Percentiles rank a stretch among this genome's conserved stretches.
Evolutionary conservation across 75 land plant genomes (phyloP).

Genomic region (Pseudotsuga menziesii): DNA sequence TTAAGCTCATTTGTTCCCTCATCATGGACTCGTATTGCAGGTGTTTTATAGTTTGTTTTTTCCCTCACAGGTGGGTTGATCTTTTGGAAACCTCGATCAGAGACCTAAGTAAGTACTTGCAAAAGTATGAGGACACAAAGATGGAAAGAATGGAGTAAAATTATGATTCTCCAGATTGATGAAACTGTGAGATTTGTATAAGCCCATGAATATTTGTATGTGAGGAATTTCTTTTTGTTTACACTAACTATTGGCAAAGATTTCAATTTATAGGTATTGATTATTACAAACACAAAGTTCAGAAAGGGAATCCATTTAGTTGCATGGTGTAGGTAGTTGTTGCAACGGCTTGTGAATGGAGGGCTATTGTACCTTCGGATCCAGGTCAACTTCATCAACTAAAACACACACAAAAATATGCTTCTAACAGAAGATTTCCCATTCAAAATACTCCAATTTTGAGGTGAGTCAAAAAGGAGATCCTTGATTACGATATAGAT

Average conservation of each 20-base stretch:
- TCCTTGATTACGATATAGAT: no score
- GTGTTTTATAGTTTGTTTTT: slow-evolving; percentile 88
- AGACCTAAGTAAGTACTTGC: slow-evolving; percentile 6
- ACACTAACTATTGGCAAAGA: not conserved
- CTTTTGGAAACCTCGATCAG: slow-evolving; percentile 74
- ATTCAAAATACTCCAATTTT: no score
- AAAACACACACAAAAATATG: no score
- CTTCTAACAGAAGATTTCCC: no score
- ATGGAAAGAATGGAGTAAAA: not conserved
- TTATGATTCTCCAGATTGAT: not conserved
- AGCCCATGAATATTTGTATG: not conserved
- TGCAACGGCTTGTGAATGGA: no score
- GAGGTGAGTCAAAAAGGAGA: no score
- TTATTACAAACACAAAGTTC: not conserved
- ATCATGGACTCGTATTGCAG: slow-evolving; percentile 92
- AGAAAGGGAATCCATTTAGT: no score
- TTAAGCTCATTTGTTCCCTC: slow-evolving; percentile 57
- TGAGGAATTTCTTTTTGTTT: not conserved
- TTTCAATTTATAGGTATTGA: not conserved
- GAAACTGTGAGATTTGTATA: not conserved
- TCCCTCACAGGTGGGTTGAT: slow-evolving; percentile 78
- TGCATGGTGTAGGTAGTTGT: no score
- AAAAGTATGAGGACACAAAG: not conserved
- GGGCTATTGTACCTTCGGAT: no score
- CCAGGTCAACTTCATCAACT: no score